Evolutionary conservation across 768 basidiomycete genomes (phyloP), one percentile per base, ranked within the genome.

Genomic region (Termitomyces sp.): DNA sequence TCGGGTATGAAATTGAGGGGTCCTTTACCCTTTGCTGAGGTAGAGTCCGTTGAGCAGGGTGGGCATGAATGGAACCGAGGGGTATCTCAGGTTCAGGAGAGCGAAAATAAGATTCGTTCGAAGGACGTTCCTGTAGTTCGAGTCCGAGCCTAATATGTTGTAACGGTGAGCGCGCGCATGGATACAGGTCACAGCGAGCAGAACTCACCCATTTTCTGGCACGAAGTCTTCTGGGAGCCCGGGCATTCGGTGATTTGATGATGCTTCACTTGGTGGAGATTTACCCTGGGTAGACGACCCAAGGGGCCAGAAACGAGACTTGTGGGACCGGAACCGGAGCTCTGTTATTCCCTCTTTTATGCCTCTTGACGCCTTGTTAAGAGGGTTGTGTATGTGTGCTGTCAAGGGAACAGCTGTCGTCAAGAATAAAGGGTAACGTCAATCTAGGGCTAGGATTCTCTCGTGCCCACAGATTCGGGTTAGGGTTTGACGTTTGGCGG

Each of bases 191-290:
- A 21, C 38, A 28, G 9, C 21, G n/a, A 35, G 8, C 19, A 19
- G 26, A 19, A 10, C 55, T 54, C 37, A 60, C 59, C 59, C 59
- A 60, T 60, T 60, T 44, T 54, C 31, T 12, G 14, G 41, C 26
- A 35, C 40, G 50, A 41, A 50, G 38, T 15, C 42, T 4, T 30
- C 31, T 11, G 31, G 17, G 26, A 30, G 23, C 21, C 48, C 51
- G 5, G 19, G 21, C 45, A 55, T 46, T 40, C 37, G 26, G 23
- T n/a, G 26, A 11, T 11, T 50, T 7, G 23, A 52, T 33, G 14
- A 15, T 19, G 21, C 10, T 12, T 10, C 10, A n/a, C 5, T 33
- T 19, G 23, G 14, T 8, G 11, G 37, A 47, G 10, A 33, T 40
- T 49, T 21, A 21, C 50, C 38, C 49, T 19, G 35, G 35, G 35